These are phyloP conservation scores for Periglandula ipomoeae DNA, from an alignment of 2,329 filamentous ascomycete genomes.

Conservation along the genomic window DNA sequence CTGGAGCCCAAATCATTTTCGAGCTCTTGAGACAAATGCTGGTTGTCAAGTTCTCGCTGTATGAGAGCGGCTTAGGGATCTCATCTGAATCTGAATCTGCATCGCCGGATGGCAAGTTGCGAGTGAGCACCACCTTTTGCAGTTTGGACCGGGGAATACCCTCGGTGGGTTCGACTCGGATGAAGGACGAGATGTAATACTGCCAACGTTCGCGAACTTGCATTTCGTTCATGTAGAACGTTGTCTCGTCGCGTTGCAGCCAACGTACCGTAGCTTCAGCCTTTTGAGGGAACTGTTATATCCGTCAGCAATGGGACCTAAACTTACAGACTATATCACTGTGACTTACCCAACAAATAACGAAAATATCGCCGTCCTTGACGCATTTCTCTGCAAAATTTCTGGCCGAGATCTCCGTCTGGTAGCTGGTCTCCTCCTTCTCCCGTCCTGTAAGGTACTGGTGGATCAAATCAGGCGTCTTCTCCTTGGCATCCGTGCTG, in stretches of 20 bases:
- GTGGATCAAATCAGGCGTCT: constrained; percentile 81
- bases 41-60: constrained; percentile 59
- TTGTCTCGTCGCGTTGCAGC: constrained; percentile 58
- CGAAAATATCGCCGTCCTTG: constrained; percentile 87
- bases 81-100: constrained; percentile 55
- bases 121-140: constrained; percentile 59
- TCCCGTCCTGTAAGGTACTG: constrained; percentile 77
- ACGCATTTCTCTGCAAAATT: constrained; percentile 89
- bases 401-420: constrained; percentile 80
- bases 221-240: constrained; percentile 84
- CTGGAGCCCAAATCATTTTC: constrained; percentile 67
- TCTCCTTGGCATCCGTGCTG: constrained; percentile 81
- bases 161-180: constrained; percentile 81
- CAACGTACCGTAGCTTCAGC: constrained; percentile 64
- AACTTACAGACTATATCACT: not conserved
- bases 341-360: constrained; percentile 75
- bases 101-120: constrained; percentile 57
- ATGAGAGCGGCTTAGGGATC: constrained; percentile 50
- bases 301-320: constrained; percentile 20
- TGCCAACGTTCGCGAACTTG: constrained; percentile 79
- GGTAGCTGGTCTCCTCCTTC: constrained; percentile 77
- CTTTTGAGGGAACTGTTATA: constrained; percentile 52
- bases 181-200: constrained; percentile 90
- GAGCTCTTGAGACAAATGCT: constrained; percentile 71
- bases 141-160: constrained; percentile 58